Percentiles rank a stretch among this genome's conserved stretches.
Evolutionary conservation across 1,139 yeast species (phyloP).

Genomic region (Meyerozyma elateridarum): DNA sequence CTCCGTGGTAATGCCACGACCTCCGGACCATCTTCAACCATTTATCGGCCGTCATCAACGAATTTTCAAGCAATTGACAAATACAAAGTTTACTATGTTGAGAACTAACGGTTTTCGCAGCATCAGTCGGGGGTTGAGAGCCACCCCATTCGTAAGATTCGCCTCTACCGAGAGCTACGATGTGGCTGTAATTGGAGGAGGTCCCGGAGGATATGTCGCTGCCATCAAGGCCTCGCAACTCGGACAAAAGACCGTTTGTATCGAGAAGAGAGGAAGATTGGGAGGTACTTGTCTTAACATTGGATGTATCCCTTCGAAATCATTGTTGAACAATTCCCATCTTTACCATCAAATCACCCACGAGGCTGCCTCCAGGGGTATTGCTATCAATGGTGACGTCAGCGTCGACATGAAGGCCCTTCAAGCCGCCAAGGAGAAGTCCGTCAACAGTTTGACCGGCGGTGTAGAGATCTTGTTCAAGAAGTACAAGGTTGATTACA

Average conservation of each 20-base stretch:
- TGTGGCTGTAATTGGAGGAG: conserved; percentile 95
- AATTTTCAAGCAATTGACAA: too few species aligned
- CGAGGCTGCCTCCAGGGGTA: conserved; percentile 86
- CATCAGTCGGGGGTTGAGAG: neutral
- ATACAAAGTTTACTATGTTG: conserved; percentile 1
- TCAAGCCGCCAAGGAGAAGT: conserved; percentile 88
- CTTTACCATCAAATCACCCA: conserved; percentile 83
- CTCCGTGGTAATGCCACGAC: too few species aligned
- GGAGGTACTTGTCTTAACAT: conserved; percentile 99
- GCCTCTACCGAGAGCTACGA: conserved; percentile 60
- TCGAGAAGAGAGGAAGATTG: conserved; percentile 91
- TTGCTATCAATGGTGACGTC: conserved; percentile 72
- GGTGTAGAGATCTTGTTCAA: conserved; percentile 94
- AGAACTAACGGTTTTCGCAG: conserved; percentile 2
- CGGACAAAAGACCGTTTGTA: conserved; percentile 90
- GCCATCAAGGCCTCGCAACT: conserved; percentile 98
- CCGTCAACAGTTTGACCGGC: conserved; percentile 83
- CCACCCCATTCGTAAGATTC: conserved; percentile 31
- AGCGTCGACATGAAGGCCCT: conserved; percentile 69
- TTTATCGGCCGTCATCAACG: conserved; percentile 1
- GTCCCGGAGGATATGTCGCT: conserved; percentile 99
- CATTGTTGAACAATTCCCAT: conserved; percentile 91
- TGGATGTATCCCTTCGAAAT: conserved; percentile 98
- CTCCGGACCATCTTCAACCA: neutral
- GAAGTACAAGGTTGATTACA: conserved; percentile 91